phyloP scores from a whole-genome alignment of 768 basidiomycete genomes.

The Pisolithus tinctorius region DNA sequence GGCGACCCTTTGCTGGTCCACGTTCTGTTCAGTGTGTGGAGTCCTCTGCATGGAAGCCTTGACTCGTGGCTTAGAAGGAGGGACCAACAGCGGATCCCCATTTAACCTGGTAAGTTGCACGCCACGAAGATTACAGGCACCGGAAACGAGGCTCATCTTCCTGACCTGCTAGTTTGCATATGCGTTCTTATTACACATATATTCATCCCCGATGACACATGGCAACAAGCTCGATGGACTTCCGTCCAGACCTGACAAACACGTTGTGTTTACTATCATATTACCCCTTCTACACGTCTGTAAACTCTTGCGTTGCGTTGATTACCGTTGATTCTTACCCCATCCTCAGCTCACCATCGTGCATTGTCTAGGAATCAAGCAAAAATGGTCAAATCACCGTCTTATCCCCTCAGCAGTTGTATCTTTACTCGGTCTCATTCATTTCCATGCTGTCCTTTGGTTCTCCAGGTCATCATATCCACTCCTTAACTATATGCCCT shows the following conservation, averaged over 20 bases:
- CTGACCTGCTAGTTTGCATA: constrained; percentile 53
- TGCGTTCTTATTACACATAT: constrained; percentile 68
- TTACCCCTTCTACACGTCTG: constrained; percentile 68
- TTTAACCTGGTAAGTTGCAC: constrained; percentile 59
- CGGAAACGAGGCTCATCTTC: constrained; percentile 2
- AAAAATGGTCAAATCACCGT: constrained; percentile 58
- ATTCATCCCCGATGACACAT: constrained; percentile 61
- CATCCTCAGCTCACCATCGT: constrained; percentile 47
- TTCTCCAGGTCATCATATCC: constrained; percentile 48
- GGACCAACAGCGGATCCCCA: constrained; percentile 49
- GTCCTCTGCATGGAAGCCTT: constrained; percentile 62
- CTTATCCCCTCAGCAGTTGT: constrained; percentile 62
- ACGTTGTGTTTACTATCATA: constrained; percentile 64
- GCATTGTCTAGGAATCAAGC: constrained; percentile 60
- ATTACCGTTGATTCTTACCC: background rate
- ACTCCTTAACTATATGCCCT: constrained; percentile 67
- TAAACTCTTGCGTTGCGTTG: constrained; percentile 2
- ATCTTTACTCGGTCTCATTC: constrained; percentile 51
- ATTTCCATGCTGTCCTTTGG: constrained; percentile 62
- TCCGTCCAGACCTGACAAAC: constrained; percentile 64
- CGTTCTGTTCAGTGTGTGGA: constrained; percentile 61
- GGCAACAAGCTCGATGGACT: constrained; percentile 30
- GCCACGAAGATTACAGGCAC: constrained; percentile 1
- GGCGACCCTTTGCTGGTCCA: constrained; percentile 64
- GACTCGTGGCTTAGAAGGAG: constrained; percentile 61